A percentile compares a stretch with the other conserved stretches of the same genome.
phyloP scores from a whole-genome alignment of 306 rosid genomes.

The Psophocarpus tetragonolobus region DNA sequence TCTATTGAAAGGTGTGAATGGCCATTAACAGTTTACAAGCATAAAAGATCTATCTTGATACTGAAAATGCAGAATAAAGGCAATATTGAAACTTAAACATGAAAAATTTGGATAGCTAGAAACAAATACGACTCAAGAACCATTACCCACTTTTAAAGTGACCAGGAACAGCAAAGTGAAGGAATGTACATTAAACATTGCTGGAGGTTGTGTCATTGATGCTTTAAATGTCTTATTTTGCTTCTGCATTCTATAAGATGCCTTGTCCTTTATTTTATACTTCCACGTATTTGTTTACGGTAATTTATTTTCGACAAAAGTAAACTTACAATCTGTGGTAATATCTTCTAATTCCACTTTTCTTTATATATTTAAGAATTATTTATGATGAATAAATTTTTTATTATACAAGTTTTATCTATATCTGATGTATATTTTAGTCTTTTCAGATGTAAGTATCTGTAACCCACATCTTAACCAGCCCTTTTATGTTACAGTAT shows the following conservation, averaged over 20 bases:
- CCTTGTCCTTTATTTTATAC: not conserved
- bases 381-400: not conserved
- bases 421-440: slow-evolving; percentile 14
- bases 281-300: not conserved
- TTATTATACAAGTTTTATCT: slow-evolving; percentile 21
- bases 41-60: slow-evolving; percentile 9
- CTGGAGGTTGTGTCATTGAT: not conserved
- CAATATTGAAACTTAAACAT: not conserved
- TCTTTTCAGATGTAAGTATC: slow-evolving; percentile 3
- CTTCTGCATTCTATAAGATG: not conserved
- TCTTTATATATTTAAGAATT: slow-evolving; percentile 15
- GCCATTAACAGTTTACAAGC: not conserved
- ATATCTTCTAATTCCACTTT: slow-evolving; percentile 10
- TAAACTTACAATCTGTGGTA: not conserved
- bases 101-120: not conserved
- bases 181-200: not conserved
- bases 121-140: not conserved
- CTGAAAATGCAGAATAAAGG: slow-evolving; percentile 7
- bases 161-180: not conserved
- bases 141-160: not conserved
- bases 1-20: not conserved
- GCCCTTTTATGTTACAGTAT: slow-evolving; percentile 60
- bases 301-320: not conserved
- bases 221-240: not conserved
- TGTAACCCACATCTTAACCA: slow-evolving; percentile 39